These are phyloP conservation scores for Hanseniaspora valbyensis DNA, from an alignment of 805 yeast genomes.

Conservation along the genomic window DNA sequence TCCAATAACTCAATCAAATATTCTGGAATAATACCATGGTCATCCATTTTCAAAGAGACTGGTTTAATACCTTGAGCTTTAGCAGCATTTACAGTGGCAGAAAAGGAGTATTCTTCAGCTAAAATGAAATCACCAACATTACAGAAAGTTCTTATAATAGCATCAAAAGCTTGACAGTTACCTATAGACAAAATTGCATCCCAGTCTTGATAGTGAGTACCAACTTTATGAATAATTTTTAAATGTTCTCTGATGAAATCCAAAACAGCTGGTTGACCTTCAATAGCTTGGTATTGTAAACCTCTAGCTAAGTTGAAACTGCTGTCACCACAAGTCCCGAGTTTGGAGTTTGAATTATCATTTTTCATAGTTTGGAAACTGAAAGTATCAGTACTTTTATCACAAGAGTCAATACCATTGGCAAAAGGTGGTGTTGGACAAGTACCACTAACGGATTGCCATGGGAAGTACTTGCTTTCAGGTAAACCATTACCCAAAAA, in stretches of 20 bases:
- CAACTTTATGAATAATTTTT: slow-evolving; percentile 34
- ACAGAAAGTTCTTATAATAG: slow-evolving; percentile 65
- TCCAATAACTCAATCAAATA: slow-evolving; percentile 50
- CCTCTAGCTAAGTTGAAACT: slow-evolving; percentile 71
- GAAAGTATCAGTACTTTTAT: slow-evolving; percentile 28
- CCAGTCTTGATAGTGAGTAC: slow-evolving; percentile 54
- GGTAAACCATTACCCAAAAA: slow-evolving; percentile 96
- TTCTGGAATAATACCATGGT: slow-evolving; percentile 66
- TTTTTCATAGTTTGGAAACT: slow-evolving; percentile 23
- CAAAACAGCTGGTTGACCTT: slow-evolving; percentile 65
- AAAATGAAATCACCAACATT: slow-evolving; percentile 69
- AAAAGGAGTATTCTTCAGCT: slow-evolving; percentile 72
- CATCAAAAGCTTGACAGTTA: slow-evolving; percentile 81
- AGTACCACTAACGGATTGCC: slow-evolving; percentile 59
- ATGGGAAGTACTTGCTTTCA: slow-evolving; percentile 81
- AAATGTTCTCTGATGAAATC: slow-evolving; percentile 70
- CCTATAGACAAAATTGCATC: slow-evolving; percentile 61
- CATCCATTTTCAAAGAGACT: slow-evolving; percentile 69
- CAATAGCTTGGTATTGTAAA: slow-evolving; percentile 83
- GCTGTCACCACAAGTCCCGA: slow-evolving; percentile 25
- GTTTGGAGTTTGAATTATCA: slow-evolving; percentile 33
- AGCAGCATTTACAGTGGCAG: slow-evolving; percentile 76
- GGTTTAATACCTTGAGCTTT: slow-evolving; percentile 57
- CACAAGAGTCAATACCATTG: slow-evolving; percentile 53
- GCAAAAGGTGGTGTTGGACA: slow-evolving; percentile 72